Evolutionary conservation across 202 grass and related monocot genomes (phyloP).

Genomic region (Eragrostis tef): DNA sequence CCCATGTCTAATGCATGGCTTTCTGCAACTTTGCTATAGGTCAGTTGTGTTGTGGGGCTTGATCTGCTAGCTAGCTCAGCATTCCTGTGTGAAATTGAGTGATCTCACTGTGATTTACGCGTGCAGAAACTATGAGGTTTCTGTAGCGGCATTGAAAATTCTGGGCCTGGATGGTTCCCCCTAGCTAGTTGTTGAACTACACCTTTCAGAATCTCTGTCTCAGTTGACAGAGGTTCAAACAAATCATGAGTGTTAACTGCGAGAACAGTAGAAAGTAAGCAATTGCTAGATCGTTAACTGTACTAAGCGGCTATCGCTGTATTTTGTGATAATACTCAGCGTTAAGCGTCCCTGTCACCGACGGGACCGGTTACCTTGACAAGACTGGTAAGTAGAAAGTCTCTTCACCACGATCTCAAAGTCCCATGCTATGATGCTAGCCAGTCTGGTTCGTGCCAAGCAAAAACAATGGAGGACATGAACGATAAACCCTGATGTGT

Average conservation of each 20-base stretch:
- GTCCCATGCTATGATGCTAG: not conserved
- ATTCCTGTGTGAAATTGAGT: not conserved
- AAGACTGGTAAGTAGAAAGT: slow-evolving; percentile 1
- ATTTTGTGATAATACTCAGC: not conserved
- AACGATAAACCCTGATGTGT: not conserved
- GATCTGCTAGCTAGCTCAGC: not conserved
- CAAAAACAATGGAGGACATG: not conserved
- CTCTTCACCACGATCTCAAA: not conserved
- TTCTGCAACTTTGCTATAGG: not conserved
- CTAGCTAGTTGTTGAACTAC: not conserved
- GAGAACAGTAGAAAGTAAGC: not conserved
- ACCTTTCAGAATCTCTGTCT: not conserved
- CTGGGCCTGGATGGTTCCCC: not conserved
- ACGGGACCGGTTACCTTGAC: slow-evolving; percentile 14
- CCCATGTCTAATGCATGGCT: not conserved
- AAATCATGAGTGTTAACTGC: not conserved
- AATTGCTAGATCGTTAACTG: not conserved
- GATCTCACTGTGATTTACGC: not conserved
- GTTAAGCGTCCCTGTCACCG: not conserved
- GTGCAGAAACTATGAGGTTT: not conserved
- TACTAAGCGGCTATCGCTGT: too few relatives aligned
- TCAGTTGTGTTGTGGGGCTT: not conserved
- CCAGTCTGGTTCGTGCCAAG: not conserved
- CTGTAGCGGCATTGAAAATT: not conserved
- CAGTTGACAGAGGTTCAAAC: not conserved